phyloP scores from a whole-genome alignment of 257 asterid genomes.

The Solanum rostratum region DNA sequence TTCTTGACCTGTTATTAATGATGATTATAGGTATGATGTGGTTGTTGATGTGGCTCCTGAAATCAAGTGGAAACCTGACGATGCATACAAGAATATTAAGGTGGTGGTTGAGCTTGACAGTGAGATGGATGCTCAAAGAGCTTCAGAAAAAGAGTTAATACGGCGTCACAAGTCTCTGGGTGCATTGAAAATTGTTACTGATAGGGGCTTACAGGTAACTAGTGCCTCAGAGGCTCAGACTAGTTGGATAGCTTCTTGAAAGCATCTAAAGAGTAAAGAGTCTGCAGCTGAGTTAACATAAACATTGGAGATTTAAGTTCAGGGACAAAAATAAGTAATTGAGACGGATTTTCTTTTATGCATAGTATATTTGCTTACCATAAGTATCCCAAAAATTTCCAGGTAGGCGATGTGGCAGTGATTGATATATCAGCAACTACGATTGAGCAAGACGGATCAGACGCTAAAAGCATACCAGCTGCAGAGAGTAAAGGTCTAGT shows the following conservation, averaged over 20 bases:
- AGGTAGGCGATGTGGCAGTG: constrained; percentile 91
- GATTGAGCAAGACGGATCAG: constrained; percentile 63
- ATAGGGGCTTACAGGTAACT: constrained; percentile 79
- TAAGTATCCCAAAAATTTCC: not conserved
- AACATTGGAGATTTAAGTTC: too few relatives aligned
- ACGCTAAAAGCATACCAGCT: constrained; percentile 63
- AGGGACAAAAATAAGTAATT: not conserved
- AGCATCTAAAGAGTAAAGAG: not conserved
- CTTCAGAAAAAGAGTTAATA: constrained; percentile 58
- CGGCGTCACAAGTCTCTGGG: constrained; percentile 86
- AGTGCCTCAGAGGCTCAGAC: not conserved
- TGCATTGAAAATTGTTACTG: constrained; percentile 60
- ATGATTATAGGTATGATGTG: constrained; percentile 59
- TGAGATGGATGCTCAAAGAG: constrained; percentile 72
- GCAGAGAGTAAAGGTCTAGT: constrained; percentile 89
- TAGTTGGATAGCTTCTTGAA: not conserved
- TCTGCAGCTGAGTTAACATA: not conserved
- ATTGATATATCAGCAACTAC: constrained; percentile 85
- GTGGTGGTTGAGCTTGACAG: constrained; percentile 81
- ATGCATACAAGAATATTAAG: constrained; percentile 85
- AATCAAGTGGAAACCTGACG: constrained; percentile 79
- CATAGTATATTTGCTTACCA: not conserved
- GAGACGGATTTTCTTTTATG: not conserved
- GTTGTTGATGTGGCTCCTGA: constrained; percentile 85
- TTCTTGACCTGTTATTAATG: not conserved